Evolutionary conservation across 2,329 filamentous ascomycete species (phyloP), one percentile per base, ranked within the genome.

Genomic region (Corynespora cassiicola): DNA sequence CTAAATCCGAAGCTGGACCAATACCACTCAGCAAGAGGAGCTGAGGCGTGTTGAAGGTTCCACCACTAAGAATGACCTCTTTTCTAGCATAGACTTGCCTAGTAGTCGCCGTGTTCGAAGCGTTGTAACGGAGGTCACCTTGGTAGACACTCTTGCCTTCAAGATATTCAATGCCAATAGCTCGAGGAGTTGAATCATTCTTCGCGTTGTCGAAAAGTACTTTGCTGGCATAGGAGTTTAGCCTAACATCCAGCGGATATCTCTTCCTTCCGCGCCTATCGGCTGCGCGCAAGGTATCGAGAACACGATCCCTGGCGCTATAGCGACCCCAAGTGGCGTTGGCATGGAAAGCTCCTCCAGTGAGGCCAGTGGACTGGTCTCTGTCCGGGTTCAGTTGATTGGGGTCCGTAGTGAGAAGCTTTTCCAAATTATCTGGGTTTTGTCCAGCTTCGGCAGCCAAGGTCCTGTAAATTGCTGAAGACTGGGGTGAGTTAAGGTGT

Each of bases 21-120:
- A 86, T 75, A 7, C 83, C 84, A 39, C 74, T 80, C 1, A 85
- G 75, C 65, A 82, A 78, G 4, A 86, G 75, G 3, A 86, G 60
- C 61, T 86, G 82, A 2, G 81, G 81, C 2, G 77, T 76, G 61
- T 84, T 80, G 61, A 79, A 85, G 1, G 79, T 75, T 6, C 82
- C 82, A 5, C 45, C 49, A 10, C 47, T 27, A 8, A 53, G 37
- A 12, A 56, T 53, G 21, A 53, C 44, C 32, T 53, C 51, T 36
- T 53, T 54, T 15, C 39, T 37, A 14, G 58, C 59, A 35, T 53
- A 50, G 5, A 45, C 50, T 10, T 34, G 40, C 10, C 28, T 40
- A 7, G 18, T 28, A 3, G 36, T 45, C 4, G 45, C 39, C 11
- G 12, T 36, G 21, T 33, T 41, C n/a, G 36, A 43, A 5, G 45